These are phyloP conservation scores for Lathyrus oleraceus DNA, from an alignment of 306 rosid genomes.

Conservation along the genomic window DNA sequence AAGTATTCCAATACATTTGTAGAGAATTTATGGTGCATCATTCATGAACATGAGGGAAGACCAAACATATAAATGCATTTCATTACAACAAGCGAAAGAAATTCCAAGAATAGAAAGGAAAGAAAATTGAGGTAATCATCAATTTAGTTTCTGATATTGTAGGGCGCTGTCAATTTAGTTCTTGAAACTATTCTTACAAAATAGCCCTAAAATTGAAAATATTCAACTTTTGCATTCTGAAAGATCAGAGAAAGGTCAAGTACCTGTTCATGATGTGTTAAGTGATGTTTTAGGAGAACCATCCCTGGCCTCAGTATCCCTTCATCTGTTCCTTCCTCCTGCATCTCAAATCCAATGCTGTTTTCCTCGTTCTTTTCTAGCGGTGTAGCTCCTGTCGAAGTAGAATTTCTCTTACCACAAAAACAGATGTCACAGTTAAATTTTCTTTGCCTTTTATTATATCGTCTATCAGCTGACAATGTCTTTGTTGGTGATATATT, in stretches of 20 bases:
- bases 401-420: not conserved
- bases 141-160: not conserved
- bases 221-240: not conserved
- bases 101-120: not conserved
- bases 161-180: not conserved
- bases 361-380: conserved; percentile 11
- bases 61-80: not conserved
- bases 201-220: not conserved
- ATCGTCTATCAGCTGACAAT: not conserved
- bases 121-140: not conserved
- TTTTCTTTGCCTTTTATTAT: not conserved
- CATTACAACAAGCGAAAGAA: not conserved
- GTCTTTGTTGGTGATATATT: not conserved
- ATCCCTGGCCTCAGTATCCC: conserved; percentile 58
- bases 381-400: not conserved
- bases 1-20: not conserved
- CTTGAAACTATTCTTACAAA: not conserved
- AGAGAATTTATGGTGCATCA: not conserved
- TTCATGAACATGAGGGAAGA: not conserved
- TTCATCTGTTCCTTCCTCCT: not conserved
- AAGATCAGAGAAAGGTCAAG: not conserved
- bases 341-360: conserved; percentile 9
- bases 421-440: conserved; percentile 51
- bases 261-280: conserved; percentile 32
- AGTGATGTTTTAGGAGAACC: conserved; percentile 56